phyloP scores from a whole-genome alignment of 2,329 filamentous ascomycete genomes.

The Zasmidium angulare region DNA sequence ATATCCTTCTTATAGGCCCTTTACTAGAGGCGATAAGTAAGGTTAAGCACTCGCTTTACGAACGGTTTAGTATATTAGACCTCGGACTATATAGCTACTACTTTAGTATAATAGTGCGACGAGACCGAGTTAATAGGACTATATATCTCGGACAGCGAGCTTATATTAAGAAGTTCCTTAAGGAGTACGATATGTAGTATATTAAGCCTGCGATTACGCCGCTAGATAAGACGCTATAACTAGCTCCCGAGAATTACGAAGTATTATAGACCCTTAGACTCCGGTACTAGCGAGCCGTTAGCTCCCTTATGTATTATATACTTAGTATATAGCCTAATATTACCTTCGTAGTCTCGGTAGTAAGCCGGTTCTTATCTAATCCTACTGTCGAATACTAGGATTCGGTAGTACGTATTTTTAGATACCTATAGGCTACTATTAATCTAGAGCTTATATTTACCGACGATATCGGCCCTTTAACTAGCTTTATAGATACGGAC shows the following conservation, averaged over 20 bases:
- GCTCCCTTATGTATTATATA: constrained; percentile 27
- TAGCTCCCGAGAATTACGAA: not conserved
- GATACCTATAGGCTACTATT: constrained; percentile 14
- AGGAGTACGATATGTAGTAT: constrained; percentile 12
- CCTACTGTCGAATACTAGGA: constrained; percentile 15
- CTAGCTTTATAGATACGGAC: constrained; percentile 25
- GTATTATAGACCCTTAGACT: not conserved
- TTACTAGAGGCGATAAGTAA: constrained; percentile 3
- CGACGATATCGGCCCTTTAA: constrained; percentile 7
- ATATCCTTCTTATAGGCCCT: constrained; percentile 32
- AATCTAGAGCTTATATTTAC: constrained; percentile 11
- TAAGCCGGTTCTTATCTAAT: constrained; percentile 17
- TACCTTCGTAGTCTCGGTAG: constrained; percentile 19
- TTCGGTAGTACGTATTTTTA: constrained; percentile 10
- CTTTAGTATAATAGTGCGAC: constrained; percentile 27
- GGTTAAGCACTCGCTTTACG: constrained; percentile 21
- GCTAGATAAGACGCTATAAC: constrained; percentile 7
- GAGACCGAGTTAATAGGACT: constrained; percentile 11
- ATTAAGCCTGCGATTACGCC: too few species aligned
- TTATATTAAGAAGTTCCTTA: constrained; percentile 28
- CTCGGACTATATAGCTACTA: constrained; percentile 25
- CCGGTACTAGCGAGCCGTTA: constrained; percentile 13
- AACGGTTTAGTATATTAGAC: constrained; percentile 30
- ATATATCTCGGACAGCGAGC: constrained; percentile 22
- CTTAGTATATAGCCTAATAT: constrained; percentile 22